phyloP scores from a whole-genome alignment of 2,329 filamentous ascomycete species.

The Sarocladium kiliense region DNA sequence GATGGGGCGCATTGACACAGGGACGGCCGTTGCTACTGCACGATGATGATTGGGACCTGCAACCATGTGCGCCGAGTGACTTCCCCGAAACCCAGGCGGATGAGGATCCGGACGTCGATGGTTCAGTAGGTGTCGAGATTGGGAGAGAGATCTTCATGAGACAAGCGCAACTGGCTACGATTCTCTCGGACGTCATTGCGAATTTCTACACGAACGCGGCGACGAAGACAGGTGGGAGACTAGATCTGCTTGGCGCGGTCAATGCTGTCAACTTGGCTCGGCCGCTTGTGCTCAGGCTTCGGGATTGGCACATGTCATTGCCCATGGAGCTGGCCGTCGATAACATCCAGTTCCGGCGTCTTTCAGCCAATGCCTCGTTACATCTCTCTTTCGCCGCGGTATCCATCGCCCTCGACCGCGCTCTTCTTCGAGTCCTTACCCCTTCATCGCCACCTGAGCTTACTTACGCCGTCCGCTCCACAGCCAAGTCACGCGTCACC shows the following conservation, averaged over 20 bases:
- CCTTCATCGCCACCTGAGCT: constrained; percentile 23
- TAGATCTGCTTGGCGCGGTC: constrained; percentile 26
- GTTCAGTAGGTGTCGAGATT: constrained; percentile 36
- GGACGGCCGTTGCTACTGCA: constrained; percentile 52
- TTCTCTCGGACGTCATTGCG: constrained; percentile 45
- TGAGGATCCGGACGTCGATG: constrained; percentile 30
- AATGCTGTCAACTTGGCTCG: constrained; percentile 28
- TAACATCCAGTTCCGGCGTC: constrained; percentile 31
- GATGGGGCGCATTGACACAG: constrained; percentile 53
- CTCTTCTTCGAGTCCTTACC: constrained; percentile 39
- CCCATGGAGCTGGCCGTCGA: constrained; percentile 41
- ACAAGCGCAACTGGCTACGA: constrained; percentile 43
- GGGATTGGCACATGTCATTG: constrained; percentile 40
- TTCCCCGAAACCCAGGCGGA: constrained; percentile 32
- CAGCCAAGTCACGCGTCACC: constrained; percentile 33
- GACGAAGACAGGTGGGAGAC: constrained; percentile 22
- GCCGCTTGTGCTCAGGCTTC: constrained; percentile 25
- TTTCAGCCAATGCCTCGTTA: constrained; percentile 38
- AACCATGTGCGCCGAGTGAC: constrained; percentile 26
- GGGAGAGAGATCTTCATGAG: constrained; percentile 44
- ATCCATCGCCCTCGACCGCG: constrained; percentile 45
- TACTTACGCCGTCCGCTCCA: constrained; percentile 27
- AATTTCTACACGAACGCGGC: constrained; percentile 38
- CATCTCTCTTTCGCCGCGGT: constrained; percentile 47
- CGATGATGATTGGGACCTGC: constrained; percentile 50